Conservation (phyloP, 768 basidiomycete genomes). For the Ramaria rubella region DNA sequence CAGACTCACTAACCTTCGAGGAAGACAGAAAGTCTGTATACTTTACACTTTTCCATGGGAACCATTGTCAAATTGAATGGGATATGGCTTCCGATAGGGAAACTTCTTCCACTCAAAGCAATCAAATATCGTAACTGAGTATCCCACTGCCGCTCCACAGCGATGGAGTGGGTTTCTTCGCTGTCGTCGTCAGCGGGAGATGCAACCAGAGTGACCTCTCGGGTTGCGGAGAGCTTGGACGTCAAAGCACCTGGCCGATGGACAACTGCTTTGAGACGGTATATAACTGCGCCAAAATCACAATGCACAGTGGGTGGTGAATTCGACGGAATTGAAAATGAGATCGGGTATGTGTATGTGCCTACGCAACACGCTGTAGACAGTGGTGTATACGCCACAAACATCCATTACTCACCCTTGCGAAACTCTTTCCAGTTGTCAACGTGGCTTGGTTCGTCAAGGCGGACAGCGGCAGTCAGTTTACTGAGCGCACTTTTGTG, state of each 20-base stretch:
- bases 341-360: conserved; percentile 90
- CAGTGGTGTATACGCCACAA: neutral
- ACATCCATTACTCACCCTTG: conserved; percentile 48
- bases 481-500: conserved; percentile 14
- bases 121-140: conserved; percentile 78
- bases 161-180: conserved; percentile 38
- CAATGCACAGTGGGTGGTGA: conserved; percentile 73
- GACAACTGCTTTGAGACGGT: conserved; percentile 75
- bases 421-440: conserved; percentile 77
- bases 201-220: conserved; percentile 71
- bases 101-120: conserved; percentile 63
- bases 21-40: conserved; percentile 63
- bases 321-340: conserved; percentile 75
- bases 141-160: conserved; percentile 89
- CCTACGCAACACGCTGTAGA: conserved; percentile 41
- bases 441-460: neutral
- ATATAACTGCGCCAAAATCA: conserved; percentile 69
- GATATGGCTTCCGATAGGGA: conserved; percentile 76
- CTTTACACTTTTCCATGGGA: conserved; percentile 77
- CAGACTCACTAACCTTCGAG: conserved; percentile 63
- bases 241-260: conserved; percentile 80
- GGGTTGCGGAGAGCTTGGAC: conserved; percentile 56
- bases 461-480: neutral
- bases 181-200: conserved; percentile 77
- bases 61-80: conserved; percentile 75